Base-by-base conservation (phyloP, 106 monocot species). In the Phalaenopsis equestris region DNA sequence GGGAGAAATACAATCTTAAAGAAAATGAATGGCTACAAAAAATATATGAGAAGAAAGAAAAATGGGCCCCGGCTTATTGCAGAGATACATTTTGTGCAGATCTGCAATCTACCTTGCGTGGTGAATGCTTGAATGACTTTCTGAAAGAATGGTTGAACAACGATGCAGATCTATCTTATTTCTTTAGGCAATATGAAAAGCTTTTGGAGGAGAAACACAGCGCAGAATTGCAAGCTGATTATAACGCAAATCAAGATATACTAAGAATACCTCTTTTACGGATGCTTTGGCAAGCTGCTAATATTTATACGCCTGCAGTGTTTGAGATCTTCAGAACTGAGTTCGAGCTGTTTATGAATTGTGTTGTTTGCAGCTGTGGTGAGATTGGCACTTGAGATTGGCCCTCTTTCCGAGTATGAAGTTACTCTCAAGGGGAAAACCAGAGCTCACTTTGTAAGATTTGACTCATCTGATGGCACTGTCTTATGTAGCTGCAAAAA, bases 341-440 rank as follows among this genome's bases (percentile, higher is more conserved):
- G 65, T 90, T 84, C 82, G 87, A 92, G 24, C 47, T 89, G 78
- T 84, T 73, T 64, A 81, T 90, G 87, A 84, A 88, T 70, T 88
- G 88, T 42, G 77, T 86, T 77, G 81, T 84, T 79, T 92, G 84
- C 77, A 81, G 41, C 56, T 84, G 90, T 75, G 86, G 84, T 56
- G 92, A 92, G 75, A 81, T 80, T 84, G 92, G 88, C 42, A 79
- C 84, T n/a, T 56, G 92, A 92, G 75, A 81, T 80, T 84, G 92
- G 88, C 42, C 77, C 84, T 41, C 65, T 86, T 1, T 83, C 84
- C 77, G 82, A 92, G 41, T 92, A 90, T 80, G 78, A 86, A 68
- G 88, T 90, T 11, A 83, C 85, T 65, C 57, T 72, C 16, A 92
- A 84, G 83, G 83, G 80, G 17, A 86, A 79, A 86, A 82, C 37